A percentile compares a stretch with the other conserved stretches of the same genome.
Conservation (phyloP, 805 yeast genomes). For the Nakazawaea populi region DNA sequence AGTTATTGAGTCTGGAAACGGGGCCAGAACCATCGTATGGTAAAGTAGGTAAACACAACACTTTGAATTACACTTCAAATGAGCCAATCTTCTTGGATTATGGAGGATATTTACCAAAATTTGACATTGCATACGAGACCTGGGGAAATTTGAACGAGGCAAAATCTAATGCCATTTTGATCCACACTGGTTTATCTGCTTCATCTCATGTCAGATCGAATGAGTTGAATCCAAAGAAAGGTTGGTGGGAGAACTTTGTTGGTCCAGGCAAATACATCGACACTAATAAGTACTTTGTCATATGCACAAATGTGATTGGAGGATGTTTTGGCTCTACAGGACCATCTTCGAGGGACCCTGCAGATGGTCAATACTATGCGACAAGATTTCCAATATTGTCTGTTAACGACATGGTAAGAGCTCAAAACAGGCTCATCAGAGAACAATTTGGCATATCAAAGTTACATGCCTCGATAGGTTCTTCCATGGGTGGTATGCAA, state of each 20-base stretch:
- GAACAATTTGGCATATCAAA: slow-evolving; percentile 57
- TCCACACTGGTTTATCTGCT: slow-evolving; percentile 91
- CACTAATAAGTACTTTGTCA: slow-evolving; percentile 72
- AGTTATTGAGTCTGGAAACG: slow-evolving; percentile 37
- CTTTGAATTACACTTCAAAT: slow-evolving; percentile 45
- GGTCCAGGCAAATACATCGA: slow-evolving; percentile 81
- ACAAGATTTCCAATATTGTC: slow-evolving; percentile 85
- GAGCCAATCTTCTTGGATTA: slow-evolving; percentile 70
- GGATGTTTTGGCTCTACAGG: slow-evolving; percentile 97
- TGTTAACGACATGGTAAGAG: slow-evolving; percentile 85
- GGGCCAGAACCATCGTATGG: slow-evolving; percentile 89
- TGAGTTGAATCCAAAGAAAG: slow-evolving; percentile 57
- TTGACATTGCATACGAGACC: slow-evolving; percentile 83
- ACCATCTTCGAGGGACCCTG: slow-evolving; percentile 76
- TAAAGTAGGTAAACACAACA: slow-evolving; percentile 59
- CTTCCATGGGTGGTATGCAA: slow-evolving; percentile 99
- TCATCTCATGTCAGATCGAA: slow-evolving; percentile 92
- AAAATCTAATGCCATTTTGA: slow-evolving; percentile 65
- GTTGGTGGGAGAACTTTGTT: slow-evolving; percentile 96
- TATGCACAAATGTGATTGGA: slow-evolving; percentile 89
- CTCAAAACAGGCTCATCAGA: slow-evolving; percentile 65
- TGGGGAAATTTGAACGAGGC: slow-evolving; percentile 74
- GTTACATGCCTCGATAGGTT: slow-evolving; percentile 77
- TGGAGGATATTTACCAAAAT: slow-evolving; percentile 73
- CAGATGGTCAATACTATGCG: slow-evolving; percentile 61